Evolutionary conservation across 2,329 filamentous ascomycete genomes (phyloP).

Genomic region (Ascochyta rabiei): DNA sequence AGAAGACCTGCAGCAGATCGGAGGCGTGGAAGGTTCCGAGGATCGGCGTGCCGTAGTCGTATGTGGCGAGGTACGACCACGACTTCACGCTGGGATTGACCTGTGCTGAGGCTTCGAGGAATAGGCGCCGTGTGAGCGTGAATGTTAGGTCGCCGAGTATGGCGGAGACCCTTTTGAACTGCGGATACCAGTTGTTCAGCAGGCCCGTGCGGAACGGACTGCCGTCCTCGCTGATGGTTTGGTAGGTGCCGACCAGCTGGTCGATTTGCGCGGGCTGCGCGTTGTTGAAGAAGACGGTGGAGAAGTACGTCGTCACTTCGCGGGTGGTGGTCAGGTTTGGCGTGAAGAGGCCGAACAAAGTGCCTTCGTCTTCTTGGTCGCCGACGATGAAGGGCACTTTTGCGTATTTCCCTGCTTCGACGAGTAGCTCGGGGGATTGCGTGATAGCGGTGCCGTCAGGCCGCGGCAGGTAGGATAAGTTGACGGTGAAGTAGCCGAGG

Average conservation of each 20-base stretch:
- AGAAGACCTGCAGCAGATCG: conserved; percentile 73
- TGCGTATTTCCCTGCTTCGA: conserved; percentile 60
- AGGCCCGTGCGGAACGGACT: conserved; percentile 73
- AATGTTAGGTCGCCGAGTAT: conserved; percentile 78
- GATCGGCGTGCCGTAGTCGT: conserved; percentile 72
- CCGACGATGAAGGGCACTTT: conserved; percentile 70
- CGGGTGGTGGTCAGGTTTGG: conserved; percentile 67
- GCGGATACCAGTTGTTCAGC: conserved; percentile 74
- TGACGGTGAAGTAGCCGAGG: conserved; percentile 70
- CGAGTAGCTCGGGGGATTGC: conserved; percentile 66
- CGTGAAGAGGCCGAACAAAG: conserved; percentile 74
- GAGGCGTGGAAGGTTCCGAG: conserved; percentile 77
- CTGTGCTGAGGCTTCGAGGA: conserved; percentile 58
- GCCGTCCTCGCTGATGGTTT: conserved; percentile 61
- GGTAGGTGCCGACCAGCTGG: conserved; percentile 67
- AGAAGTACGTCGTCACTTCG: conserved; percentile 67
- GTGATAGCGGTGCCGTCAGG: conserved; percentile 70
- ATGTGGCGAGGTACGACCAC: conserved; percentile 79
- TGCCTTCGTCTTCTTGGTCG: conserved; percentile 81
- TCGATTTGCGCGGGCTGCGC: conserved; percentile 60
- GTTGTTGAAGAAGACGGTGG: conserved; percentile 64
- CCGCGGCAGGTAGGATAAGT: conserved; percentile 75
- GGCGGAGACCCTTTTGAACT: conserved; percentile 78
- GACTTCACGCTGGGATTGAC: conserved; percentile 64
- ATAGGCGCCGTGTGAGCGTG: conserved; percentile 70